A percentile compares a stretch with the other conserved stretches of the same genome.
These are phyloP conservation scores for Hydnum rufescens DNA, from an alignment of 768 basidiomycete species.

Conservation along the genomic window DNA sequence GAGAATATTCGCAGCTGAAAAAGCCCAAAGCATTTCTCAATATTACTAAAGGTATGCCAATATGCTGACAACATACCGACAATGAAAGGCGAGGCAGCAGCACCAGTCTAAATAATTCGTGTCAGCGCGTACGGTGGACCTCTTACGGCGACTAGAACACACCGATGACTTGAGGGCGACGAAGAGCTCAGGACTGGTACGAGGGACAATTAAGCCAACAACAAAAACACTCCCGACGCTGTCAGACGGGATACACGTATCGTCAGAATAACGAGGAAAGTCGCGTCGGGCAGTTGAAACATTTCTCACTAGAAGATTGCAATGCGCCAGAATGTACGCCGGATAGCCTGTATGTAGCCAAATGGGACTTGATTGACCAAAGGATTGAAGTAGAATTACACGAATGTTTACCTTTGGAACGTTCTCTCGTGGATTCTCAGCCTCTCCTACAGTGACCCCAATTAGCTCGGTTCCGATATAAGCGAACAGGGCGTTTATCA, in stretches of 20 bases:
- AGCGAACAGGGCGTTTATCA: conserved; percentile 55
- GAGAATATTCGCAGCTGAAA: conserved; percentile 23
- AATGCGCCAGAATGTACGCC: conserved; percentile 37
- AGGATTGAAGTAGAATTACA: conserved; percentile 8
- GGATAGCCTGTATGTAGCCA: conserved; percentile 26
- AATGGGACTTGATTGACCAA: not conserved
- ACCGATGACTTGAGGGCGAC: conserved; percentile 20
- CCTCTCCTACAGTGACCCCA: conserved; percentile 36
- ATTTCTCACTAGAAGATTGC: conserved; percentile 46
- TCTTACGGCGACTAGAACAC: not conserved
- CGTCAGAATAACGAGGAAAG: not conserved
- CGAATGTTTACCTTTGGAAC: conserved; percentile 33
- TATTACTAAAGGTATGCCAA: not conserved
- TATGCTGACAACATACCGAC: conserved; percentile 21
- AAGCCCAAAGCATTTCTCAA: not conserved
- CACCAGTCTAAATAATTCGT: conserved; percentile 17
- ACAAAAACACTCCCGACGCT: conserved; percentile 33
- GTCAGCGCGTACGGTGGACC: not conserved
- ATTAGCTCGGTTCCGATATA: conserved; percentile 61
- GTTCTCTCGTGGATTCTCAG: conserved; percentile 51
- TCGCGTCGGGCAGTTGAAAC: not conserved
- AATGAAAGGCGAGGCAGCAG: conserved; percentile 46
- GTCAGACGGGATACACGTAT: not conserved
- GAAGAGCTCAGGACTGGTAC: conserved; percentile 26
- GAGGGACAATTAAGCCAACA: conserved; percentile 51